Base-by-base conservation (phyloP, 352 stramenopile species). In the Pythium volutum region DNA sequence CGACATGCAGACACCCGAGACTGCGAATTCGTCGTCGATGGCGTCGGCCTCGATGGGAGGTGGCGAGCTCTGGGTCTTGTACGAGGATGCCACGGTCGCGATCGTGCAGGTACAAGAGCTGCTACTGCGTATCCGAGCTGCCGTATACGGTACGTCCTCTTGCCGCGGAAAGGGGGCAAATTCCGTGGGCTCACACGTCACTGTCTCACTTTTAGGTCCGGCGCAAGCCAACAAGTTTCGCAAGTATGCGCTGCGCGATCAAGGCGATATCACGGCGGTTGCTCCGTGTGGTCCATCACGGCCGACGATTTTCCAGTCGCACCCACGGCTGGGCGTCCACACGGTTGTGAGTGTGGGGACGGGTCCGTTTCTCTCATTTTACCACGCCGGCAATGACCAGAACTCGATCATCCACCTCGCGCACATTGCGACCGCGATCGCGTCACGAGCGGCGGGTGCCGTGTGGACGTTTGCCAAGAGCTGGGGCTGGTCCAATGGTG, bases 371-470 rank as follows among this genome's bases (percentile, higher is more conserved):
- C 59, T 95, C 10, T 77, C 81, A 11, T 95, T 95, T 45, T 93
- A 93, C 49, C 85, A 92, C 33, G 85, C 85, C 6, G 85, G 83
- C 2, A 90, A 90, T 29, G 85, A 95, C 55, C 83, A 91, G 50
- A 93, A 91, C 46, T 95, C 85, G 33, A 89, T 93, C 58, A 89
- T 95, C 50, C 85, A 92, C 41, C 75, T 95, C 55, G 85, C 85
- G 8, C 85, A 95, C 62, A 90, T 95, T 58, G 85, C 85, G 10
- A 91, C 76, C 8, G 85, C 84, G 0, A 91, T 95, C 49, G 85
- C 83, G 4, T 87, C 81, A 16, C 76, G 67, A 64, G 85, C 85
- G 33, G 83, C 83, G 3, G 85, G 85, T 1, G 85, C 83, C 16
- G 74, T 92, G 31, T 95, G 85, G 85, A 89, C 75, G 29, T 92